These are phyloP conservation scores for Biscutella auriculata DNA, from an alignment of 441 rosid genomes.

Conservation along the genomic window DNA sequence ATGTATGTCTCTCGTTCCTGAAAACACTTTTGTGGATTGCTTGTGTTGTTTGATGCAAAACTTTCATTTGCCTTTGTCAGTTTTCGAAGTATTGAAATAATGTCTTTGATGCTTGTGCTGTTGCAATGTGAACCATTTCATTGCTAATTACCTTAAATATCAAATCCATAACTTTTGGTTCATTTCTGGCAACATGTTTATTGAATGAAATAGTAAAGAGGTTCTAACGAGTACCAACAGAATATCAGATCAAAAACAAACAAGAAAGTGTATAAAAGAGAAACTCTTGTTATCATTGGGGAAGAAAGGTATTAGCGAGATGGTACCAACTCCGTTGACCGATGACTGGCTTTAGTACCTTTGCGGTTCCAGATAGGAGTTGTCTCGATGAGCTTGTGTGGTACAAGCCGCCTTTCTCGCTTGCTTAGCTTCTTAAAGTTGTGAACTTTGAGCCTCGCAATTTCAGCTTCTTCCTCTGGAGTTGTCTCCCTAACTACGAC, in stretches of 20 bases:
- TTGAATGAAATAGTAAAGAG: conserved; percentile 3
- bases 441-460: conserved; percentile 64
- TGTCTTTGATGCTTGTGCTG: too few relatives aligned
- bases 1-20: too few relatives aligned
- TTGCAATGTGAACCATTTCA: too few relatives aligned
- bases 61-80: too few relatives aligned
- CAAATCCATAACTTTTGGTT: too few relatives aligned
- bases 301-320: conserved; percentile 4
- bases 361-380: conserved; percentile 79
- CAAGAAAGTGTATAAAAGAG: background rate
- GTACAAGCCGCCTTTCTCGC: conserved; percentile 51
- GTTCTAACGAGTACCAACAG: background rate
- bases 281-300: conserved; percentile 1
- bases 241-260: conserved; percentile 7
- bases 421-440: conserved; percentile 59
- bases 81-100: too few relatives aligned
- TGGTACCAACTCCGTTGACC: conserved; percentile 18
- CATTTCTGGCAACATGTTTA: conserved; percentile 4
- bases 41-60: too few relatives aligned
- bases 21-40: too few relatives aligned
- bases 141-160: too few relatives aligned
- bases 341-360: conserved; percentile 23
- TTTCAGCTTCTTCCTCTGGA: conserved; percentile 73
- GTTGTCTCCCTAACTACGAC: conserved; percentile 74
- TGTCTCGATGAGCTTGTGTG: conserved; percentile 72